A percentile compares a stretch with the other conserved stretches of the same genome.
These are phyloP conservation scores for Lepiota brunneoincarnata DNA, from an alignment of 768 basidiomycete species.

Conservation along the genomic window DNA sequence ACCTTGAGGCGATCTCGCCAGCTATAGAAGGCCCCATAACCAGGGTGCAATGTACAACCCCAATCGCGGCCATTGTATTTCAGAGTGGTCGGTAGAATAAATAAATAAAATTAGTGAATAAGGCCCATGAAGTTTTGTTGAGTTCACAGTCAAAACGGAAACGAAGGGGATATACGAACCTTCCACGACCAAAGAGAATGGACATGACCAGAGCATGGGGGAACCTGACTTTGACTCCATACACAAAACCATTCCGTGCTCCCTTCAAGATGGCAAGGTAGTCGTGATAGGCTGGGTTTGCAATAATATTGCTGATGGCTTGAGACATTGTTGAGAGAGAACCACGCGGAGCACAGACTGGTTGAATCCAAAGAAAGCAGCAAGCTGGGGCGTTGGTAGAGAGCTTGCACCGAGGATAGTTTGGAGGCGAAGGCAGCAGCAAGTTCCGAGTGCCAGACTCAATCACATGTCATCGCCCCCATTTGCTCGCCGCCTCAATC, in stretches of 20 bases:
- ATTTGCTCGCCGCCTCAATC: neutral
- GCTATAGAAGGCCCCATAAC: constrained; percentile 35
- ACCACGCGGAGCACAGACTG: constrained; percentile 4
- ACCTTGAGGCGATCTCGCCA: constrained; percentile 63
- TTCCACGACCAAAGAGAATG: constrained; percentile 86
- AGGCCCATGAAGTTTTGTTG: constrained; percentile 7
- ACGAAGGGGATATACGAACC: constrained; percentile 50
- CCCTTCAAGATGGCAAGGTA: constrained; percentile 93
- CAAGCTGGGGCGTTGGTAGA: neutral
- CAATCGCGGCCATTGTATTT: neutral
- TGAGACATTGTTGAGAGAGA: constrained; percentile 2
- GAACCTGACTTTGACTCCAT: constrained; percentile 88
- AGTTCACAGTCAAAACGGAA: constrained; percentile 5
- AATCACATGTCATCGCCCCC: constrained; percentile 18
- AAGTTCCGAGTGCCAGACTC: constrained; percentile 2
- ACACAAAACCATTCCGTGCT: constrained; percentile 86
- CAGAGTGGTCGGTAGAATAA: neutral
- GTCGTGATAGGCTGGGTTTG: constrained; percentile 82
- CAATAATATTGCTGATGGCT: constrained; percentile 44
- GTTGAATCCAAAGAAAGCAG: constrained; percentile 7
- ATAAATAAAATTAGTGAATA: too few species aligned
- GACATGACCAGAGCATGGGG: constrained; percentile 98
- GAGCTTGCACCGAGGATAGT: constrained; percentile 15
- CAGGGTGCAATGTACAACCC: neutral
- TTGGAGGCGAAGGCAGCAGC: neutral